phyloP scores from a whole-genome alignment of 2,329 filamentous ascomycete genomes.

The Phaeophleospora eucalypticola region DNA sequence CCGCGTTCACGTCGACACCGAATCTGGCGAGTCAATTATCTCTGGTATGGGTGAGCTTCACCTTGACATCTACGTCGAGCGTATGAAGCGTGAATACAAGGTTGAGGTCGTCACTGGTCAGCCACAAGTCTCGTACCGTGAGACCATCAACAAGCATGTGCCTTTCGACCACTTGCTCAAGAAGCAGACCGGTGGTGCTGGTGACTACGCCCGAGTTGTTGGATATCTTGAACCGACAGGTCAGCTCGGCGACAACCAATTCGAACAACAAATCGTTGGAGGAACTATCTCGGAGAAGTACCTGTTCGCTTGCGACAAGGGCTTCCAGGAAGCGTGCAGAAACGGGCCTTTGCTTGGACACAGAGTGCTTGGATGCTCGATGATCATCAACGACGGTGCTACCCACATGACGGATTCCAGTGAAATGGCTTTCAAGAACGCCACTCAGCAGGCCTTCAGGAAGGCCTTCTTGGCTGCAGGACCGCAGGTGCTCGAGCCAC shows the following conservation, averaged over 20 bases:
- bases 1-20: conserved; percentile 84
- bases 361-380: conserved; percentile 80
- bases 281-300: conserved; percentile 95
- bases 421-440: conserved; percentile 91
- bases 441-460: conserved; percentile 93
- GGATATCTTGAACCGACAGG: conserved; percentile 87
- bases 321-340: conserved; percentile 76
- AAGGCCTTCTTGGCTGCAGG: conserved; percentile 81
- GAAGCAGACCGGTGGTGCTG: conserved; percentile 92
- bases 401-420: conserved; percentile 98
- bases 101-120: conserved; percentile 95
- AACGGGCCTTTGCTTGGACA: conserved; percentile 91
- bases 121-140: conserved; percentile 93
- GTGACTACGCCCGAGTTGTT: conserved; percentile 89
- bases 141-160: conserved; percentile 76
- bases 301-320: conserved; percentile 89
- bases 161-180: conserved; percentile 91
- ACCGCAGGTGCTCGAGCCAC: conserved; percentile 82
- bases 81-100: conserved; percentile 93
- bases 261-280: conserved; percentile 82
- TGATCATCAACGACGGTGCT: conserved; percentile 93
- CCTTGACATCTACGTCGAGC: conserved; percentile 94
- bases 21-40: conserved; percentile 95
- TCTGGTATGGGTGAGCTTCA: conserved; percentile 98
- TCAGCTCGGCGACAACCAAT: conserved; percentile 68